Evolutionary conservation across 495 filamentous ascomycete species (phyloP).

Genomic region (Podospora didyma): DNA sequence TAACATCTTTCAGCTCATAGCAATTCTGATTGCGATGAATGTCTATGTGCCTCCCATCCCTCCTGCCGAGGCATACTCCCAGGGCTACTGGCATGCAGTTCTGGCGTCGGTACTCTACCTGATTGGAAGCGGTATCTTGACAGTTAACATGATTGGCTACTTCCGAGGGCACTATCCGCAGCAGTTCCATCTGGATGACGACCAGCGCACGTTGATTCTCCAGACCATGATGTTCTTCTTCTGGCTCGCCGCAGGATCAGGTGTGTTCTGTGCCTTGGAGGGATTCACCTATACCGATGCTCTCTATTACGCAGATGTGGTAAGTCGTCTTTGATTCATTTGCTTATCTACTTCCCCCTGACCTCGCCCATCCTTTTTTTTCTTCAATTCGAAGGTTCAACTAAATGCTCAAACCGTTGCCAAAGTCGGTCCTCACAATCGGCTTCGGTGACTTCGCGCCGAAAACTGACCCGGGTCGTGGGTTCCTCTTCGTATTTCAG

Average conservation of each 20-base stretch:
- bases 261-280: slow-evolving; percentile 60
- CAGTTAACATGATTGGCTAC: slow-evolving; percentile 77
- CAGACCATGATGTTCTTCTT: slow-evolving; percentile 72
- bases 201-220: slow-evolving; percentile 73
- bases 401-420: background rate
- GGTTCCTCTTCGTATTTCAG: slow-evolving; percentile 67
- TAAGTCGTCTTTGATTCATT: slow-evolving; percentile 1
- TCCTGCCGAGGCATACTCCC: slow-evolving; percentile 60
- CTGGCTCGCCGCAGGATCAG: slow-evolving; percentile 65
- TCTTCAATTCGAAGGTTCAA: background rate
- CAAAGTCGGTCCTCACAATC: slow-evolving; percentile 59
- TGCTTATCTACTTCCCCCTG: background rate
- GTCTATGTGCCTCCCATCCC: slow-evolving; percentile 55
- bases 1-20: slow-evolving; percentile 48
- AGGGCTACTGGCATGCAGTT: slow-evolving; percentile 75
- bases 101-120: slow-evolving; percentile 66
- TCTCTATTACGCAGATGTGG: slow-evolving; percentile 67
- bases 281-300: slow-evolving; percentile 64
- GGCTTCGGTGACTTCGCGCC: slow-evolving; percentile 63
- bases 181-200: slow-evolving; percentile 67
- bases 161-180: slow-evolving; percentile 74
- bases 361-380: background rate
- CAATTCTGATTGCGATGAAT: slow-evolving; percentile 56
- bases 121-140: slow-evolving; percentile 57
- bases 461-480: slow-evolving; percentile 40